Evolutionary conservation across 345 rosid species (phyloP), one percentile per base, ranked within the genome.

Genomic region (Schrenkiella parvula): DNA sequence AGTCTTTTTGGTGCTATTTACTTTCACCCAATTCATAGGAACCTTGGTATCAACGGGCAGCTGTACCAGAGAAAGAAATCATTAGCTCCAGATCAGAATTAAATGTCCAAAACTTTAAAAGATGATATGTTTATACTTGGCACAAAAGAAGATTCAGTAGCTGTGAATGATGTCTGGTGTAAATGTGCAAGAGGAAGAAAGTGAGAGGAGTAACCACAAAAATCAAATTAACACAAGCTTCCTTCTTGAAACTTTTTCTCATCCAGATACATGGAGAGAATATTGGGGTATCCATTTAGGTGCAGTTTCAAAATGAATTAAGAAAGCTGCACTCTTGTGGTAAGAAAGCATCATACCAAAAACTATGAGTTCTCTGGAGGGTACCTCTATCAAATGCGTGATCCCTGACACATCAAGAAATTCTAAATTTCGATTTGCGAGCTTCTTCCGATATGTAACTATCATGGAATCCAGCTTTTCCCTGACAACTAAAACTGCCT

Each of bases 1-100:
- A 21, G 81, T 85, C 78, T 85, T 93, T 75, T 91, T 91, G 17
- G 99, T 91, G 81, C 96, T 85, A 76, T 88, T 91, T 44, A 89
- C 86, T 84, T 82, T 91, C 66, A 82, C 86, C 98, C 97, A 93
- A 64, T 81, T 86, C 65, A 70, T 54, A 74, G 98, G 93, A 18
- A 80, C 98, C 64, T 81, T 89, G 83, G 72, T 79, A 73, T 89
- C 85, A 59, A 67, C 55, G 1, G 98, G 91, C 52, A 93, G 75
- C 97, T 93, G 89, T 80, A 86, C 38, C 46, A 37, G 65, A 77
- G 12, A 48, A 70, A 22, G 23, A 48, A 48, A 48, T 38, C 47
- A 17, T 42, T 39, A 56, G 55, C 55, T 56, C 31, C 43, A 55
- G 55, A 54, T 64, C 71, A 56, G 17, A 55, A 63, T 23, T 23